These are phyloP conservation scores for Colletotrichum lindemuthianum DNA, from an alignment of 2,329 filamentous ascomycete species.

Conservation along the genomic window DNA sequence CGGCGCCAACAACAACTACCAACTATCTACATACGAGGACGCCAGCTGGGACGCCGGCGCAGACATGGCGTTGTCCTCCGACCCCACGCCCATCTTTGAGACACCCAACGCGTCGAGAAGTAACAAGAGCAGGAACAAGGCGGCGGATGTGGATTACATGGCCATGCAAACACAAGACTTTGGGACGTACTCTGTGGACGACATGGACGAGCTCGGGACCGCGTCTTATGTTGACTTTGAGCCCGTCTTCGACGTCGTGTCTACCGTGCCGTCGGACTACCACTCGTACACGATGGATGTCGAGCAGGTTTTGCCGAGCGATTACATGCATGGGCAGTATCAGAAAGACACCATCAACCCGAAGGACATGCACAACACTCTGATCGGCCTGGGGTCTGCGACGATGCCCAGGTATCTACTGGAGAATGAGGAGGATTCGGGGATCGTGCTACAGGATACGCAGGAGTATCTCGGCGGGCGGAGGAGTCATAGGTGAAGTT, in stretches of 20 bases:
- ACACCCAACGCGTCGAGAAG: background rate
- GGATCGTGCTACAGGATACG: slow-evolving; percentile 30
- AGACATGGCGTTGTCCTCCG: slow-evolving; percentile 17
- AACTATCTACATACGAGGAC: slow-evolving; percentile 26
- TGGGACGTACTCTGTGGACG: slow-evolving; percentile 25
- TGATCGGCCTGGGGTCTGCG: slow-evolving; percentile 27
- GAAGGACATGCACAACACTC: slow-evolving; percentile 31
- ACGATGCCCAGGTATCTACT: slow-evolving; percentile 27
- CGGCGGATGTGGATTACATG: slow-evolving; percentile 11
- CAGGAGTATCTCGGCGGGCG: slow-evolving; percentile 31
- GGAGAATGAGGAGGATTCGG: slow-evolving; percentile 24
- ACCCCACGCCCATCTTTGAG: slow-evolving; percentile 1
- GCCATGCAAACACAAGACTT: slow-evolving; percentile 23
- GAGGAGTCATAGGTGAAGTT: slow-evolving; percentile 15
- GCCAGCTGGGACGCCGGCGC: slow-evolving; percentile 26
- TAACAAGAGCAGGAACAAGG: slow-evolving; percentile 6
- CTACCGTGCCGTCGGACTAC: slow-evolving; percentile 30
- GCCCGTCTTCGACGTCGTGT: slow-evolving; percentile 31
- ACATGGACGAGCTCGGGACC: slow-evolving; percentile 25
- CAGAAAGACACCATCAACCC: slow-evolving; percentile 31
- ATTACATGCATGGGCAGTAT: slow-evolving; percentile 28
- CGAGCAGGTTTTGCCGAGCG: slow-evolving; percentile 21
- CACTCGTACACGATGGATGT: slow-evolving; percentile 33
- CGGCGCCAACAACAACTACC: slow-evolving; percentile 11
- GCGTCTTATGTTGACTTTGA: slow-evolving; percentile 30